phyloP scores from a whole-genome alignment of 2,329 filamentous ascomycete genomes.

The Aspergillus eucalypticola region DNA sequence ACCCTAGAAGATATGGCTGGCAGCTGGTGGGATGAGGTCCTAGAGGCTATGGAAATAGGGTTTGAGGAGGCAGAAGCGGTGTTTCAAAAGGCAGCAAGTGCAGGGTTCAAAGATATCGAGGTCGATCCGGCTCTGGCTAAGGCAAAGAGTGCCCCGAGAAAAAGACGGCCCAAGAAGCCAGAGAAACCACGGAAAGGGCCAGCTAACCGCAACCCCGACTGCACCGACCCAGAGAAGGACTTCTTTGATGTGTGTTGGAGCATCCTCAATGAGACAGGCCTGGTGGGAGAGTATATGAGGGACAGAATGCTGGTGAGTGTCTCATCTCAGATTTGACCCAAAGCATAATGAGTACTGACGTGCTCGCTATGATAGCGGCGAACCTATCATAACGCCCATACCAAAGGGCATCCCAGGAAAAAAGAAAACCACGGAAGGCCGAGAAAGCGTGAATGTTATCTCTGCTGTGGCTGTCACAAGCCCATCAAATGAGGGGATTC shows the following conservation, averaged over 20 bases:
- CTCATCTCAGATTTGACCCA: neutral
- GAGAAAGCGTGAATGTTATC: neutral
- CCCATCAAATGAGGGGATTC: neutral
- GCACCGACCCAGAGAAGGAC: constrained; percentile 16
- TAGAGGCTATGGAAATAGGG: neutral
- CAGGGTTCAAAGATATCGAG: neutral
- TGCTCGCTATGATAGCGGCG: neutral
- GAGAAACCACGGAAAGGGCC: neutral
- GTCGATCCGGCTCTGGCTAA: neutral
- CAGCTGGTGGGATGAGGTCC: neutral
- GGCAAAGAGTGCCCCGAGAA: neutral
- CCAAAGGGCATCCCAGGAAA: neutral
- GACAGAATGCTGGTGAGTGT: neutral
- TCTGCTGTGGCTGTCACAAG: neutral
- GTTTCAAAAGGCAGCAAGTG: neutral
- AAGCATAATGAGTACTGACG: neutral
- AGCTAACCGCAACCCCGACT: neutral
- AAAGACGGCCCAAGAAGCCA: neutral
- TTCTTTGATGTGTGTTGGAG: constrained; percentile 6
- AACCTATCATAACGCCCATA: neutral
- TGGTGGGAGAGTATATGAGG: neutral
- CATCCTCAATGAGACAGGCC: neutral
- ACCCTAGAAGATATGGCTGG: neutral
- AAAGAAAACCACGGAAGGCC: neutral
- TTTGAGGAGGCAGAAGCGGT: neutral